A percentile compares a stretch with the other conserved stretches of the same genome.
Conservation (phyloP, 768 basidiomycete species). For the Hypholoma fasciculare region DNA sequence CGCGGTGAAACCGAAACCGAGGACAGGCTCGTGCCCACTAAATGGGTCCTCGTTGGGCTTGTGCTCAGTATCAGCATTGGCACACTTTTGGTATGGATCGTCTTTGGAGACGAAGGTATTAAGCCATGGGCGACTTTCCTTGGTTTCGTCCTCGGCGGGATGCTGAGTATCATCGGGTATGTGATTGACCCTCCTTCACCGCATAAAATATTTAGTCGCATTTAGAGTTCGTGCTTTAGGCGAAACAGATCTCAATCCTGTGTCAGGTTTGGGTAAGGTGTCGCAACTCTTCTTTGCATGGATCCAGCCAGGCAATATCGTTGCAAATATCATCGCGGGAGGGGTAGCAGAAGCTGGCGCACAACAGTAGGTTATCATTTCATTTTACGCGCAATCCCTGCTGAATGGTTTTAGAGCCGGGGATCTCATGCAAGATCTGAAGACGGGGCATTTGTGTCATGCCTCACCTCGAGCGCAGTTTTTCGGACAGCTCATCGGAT, state of each 20-base stretch:
- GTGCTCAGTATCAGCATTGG: constrained; percentile 62
- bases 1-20: constrained; percentile 74
- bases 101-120: constrained; percentile 91
- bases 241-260: constrained; percentile 93
- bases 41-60: constrained; percentile 78
- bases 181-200: not conserved
- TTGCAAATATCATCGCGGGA: constrained; percentile 97
- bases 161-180: constrained; percentile 84
- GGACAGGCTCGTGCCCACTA: constrained; percentile 77
- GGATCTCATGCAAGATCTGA: constrained; percentile 98
- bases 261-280: constrained; percentile 92
- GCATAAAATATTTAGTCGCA: not conserved
- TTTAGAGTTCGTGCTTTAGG: constrained; percentile 88
- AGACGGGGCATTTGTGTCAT: constrained; percentile 90
- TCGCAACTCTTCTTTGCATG: constrained; percentile 94
- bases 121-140: constrained; percentile 93
- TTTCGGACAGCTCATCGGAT: constrained; percentile 91
- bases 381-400: not conserved
- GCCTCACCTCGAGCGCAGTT: constrained; percentile 95
- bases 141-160: constrained; percentile 78
- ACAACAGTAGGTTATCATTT: constrained; percentile 62
- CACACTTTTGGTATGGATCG: constrained; percentile 78
- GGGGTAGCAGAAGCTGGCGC: constrained; percentile 97
- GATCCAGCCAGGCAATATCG: constrained; percentile 91
- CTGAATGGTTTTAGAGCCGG: constrained; percentile 62